Evolutionary conservation across 768 basidiomycete genomes (phyloP).

Genomic region (Psilocybe cyanescens): DNA sequence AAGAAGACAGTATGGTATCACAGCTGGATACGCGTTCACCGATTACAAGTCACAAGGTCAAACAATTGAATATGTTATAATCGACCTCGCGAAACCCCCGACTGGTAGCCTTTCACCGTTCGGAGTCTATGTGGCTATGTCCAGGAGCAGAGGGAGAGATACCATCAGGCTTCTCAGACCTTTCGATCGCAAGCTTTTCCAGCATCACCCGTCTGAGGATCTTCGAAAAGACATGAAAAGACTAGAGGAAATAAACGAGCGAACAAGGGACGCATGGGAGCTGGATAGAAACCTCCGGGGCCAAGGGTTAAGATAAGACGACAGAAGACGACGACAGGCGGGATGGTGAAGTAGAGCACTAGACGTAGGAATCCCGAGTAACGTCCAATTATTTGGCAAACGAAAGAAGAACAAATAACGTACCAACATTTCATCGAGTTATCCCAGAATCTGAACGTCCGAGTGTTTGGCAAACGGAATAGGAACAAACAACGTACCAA

Average conservation of each 20-base stretch:
- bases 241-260: neutral
- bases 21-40: conserved; percentile 41
- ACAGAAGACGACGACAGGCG: too few species aligned
- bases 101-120: conserved; percentile 29
- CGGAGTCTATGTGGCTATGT: conserved; percentile 37
- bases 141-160: conserved; percentile 30
- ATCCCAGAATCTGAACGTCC: too few species aligned
- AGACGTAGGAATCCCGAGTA: too few species aligned
- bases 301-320: too few species aligned
- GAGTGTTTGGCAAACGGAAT: too few species aligned
- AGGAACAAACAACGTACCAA: too few species aligned
- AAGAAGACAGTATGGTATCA: conserved; percentile 33
- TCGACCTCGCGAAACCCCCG: conserved; percentile 37
- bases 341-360: too few species aligned
- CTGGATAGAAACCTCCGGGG: conserved; percentile 18
- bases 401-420: too few species aligned
- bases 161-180: conserved; percentile 34
- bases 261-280: neutral
- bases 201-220: conserved; percentile 23
- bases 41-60: conserved; percentile 46
- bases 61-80: conserved; percentile 34
- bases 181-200: conserved; percentile 30
- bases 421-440: too few species aligned
- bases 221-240: conserved; percentile 15
- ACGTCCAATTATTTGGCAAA: too few species aligned